Percentiles rank a stretch among this genome's conserved stretches.
Conservation (phyloP, 2,329 filamentous ascomycete genomes). For the Fusarium anthophilum region DNA sequence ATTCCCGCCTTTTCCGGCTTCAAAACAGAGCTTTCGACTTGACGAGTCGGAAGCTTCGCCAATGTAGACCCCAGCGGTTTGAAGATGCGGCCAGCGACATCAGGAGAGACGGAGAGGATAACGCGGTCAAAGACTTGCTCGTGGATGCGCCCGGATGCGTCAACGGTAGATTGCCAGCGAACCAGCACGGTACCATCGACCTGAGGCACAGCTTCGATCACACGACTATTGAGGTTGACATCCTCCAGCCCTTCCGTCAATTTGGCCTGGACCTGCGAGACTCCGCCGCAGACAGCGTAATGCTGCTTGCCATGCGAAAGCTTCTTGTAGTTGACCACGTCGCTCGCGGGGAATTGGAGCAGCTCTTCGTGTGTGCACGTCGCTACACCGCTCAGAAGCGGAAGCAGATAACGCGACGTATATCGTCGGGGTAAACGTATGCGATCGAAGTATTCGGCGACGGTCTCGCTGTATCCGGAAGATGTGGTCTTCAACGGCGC, state of each 20-base stretch:
- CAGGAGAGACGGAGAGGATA: slow-evolving; percentile 64
- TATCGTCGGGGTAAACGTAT: slow-evolving; percentile 60
- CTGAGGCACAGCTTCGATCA: slow-evolving; percentile 47
- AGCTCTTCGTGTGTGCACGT: slow-evolving; percentile 63
- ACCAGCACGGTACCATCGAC: slow-evolving; percentile 41
- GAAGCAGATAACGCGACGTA: slow-evolving; percentile 60
- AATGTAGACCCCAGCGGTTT: slow-evolving; percentile 51
- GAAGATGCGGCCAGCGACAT: slow-evolving; percentile 61
- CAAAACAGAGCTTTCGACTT: slow-evolving; percentile 59
- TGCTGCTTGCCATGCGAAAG: slow-evolving; percentile 58
- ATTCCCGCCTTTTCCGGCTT: slow-evolving; percentile 1
- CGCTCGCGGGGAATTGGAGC: slow-evolving; percentile 61
- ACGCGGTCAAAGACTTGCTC: slow-evolving; percentile 60
- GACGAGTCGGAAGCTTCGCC: slow-evolving; percentile 56
- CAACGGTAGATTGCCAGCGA: slow-evolving; percentile 45
- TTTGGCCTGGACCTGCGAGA: slow-evolving; percentile 58
- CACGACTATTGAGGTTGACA: slow-evolving; percentile 52
- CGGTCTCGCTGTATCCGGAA: slow-evolving; percentile 49
- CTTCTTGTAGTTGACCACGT: slow-evolving; percentile 61
- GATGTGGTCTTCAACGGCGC: slow-evolving; percentile 41
- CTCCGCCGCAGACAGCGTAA: slow-evolving; percentile 60
- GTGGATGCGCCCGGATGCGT: slow-evolving; percentile 8
- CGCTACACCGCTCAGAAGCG: slow-evolving; percentile 62
- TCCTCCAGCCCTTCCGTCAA: slow-evolving; percentile 52
- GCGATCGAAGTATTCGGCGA: slow-evolving; percentile 60